phyloP scores from a whole-genome alignment of 352 stramenopile species.

The Saprolegnia diclina region DNA sequence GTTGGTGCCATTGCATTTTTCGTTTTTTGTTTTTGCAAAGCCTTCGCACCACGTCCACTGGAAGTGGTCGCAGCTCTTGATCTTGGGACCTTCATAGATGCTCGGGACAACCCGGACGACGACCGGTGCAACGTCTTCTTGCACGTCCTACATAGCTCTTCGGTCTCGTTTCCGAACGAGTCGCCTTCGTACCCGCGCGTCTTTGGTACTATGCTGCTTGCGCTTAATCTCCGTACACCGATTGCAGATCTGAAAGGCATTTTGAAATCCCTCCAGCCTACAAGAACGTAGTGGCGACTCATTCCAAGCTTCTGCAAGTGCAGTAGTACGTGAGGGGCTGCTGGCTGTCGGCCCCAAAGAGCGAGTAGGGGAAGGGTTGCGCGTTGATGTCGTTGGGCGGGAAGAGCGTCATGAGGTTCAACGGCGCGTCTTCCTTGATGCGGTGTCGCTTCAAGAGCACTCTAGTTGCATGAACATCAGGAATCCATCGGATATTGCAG shows the following conservation, averaged over 20 bases:
- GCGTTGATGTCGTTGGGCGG: conserved; percentile 22
- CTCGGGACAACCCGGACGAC: conserved; percentile 70
- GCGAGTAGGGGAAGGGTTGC: conserved; percentile 12
- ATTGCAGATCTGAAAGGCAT: conserved; percentile 84
- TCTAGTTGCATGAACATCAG: conserved; percentile 43
- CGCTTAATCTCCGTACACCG: conserved; percentile 74
- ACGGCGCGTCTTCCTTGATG: conserved; percentile 38
- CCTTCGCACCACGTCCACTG: conserved; percentile 85
- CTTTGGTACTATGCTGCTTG: conserved; percentile 50
- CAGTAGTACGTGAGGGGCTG: conserved; percentile 16
- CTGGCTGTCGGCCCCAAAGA: conserved; percentile 23
- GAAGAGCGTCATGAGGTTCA: conserved; percentile 33
- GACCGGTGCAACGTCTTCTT: conserved; percentile 72
- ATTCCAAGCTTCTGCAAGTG: conserved; percentile 39
- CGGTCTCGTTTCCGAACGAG: background rate
- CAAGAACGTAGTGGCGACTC: background rate
- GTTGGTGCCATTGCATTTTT: conserved; percentile 80
- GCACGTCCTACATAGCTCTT: conserved; percentile 35
- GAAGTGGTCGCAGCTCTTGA: conserved; percentile 81
- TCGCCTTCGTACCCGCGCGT: conserved; percentile 34
- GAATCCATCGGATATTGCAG: background rate
- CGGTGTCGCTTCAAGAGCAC: conserved; percentile 51
- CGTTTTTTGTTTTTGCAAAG: conserved; percentile 76
- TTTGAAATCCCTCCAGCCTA: conserved; percentile 67
- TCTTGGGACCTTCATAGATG: conserved; percentile 64